Evolutionary conservation across 176 grass and related monocot genomes (phyloP), one percentile per base, ranked within the genome.

Genomic region (Alloteropsis semialata): DNA sequence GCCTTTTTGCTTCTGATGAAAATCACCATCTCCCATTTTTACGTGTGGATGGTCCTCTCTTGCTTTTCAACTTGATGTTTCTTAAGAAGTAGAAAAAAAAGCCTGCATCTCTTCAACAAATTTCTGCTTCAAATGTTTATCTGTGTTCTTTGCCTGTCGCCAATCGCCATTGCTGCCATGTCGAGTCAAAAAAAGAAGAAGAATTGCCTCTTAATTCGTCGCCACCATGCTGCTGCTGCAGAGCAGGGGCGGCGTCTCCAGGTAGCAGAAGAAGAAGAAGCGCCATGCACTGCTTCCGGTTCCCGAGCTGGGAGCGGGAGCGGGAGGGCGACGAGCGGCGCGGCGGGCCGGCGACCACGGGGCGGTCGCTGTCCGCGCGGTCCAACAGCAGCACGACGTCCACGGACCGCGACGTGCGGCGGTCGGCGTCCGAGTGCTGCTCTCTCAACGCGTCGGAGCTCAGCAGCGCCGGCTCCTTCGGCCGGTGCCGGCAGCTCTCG

Each of bases 201-300:
- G 32, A 42, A 8, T 3, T 14, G 57, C 25, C 10, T 69, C 60
- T 39, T 76, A 21, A 19, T 21, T 13, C 36, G 59, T 36, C 30
- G 32, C 15, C 41, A 22, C 16, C 18, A 39, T 72, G 74, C 50
- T 29, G 74, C 50, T 29, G 28, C 56, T 83, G 33, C 83, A 92
- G 65, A 80, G 65, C 62, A 61, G 30, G 17, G 38, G 70, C 86
- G 81, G n/a, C 49, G 41, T 39, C 67, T 76, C 59, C 60, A 75
- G 51, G 38, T 22, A 82, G 22, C 72, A 80, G 21, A 75, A 59
- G 38, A 18, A 82, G 22, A 65, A 80, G 21, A 36, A 36, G 34
- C 69, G 81, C 30, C 74, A 97, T 94, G 94, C 84, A 81, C 70
- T 97, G 91, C 68, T 97, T 97, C 74, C 49, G 89, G 46, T 97